phyloP scores from a whole-genome alignment of 768 basidiomycete species.

The Hebeloma cylindrosporum region DNA sequence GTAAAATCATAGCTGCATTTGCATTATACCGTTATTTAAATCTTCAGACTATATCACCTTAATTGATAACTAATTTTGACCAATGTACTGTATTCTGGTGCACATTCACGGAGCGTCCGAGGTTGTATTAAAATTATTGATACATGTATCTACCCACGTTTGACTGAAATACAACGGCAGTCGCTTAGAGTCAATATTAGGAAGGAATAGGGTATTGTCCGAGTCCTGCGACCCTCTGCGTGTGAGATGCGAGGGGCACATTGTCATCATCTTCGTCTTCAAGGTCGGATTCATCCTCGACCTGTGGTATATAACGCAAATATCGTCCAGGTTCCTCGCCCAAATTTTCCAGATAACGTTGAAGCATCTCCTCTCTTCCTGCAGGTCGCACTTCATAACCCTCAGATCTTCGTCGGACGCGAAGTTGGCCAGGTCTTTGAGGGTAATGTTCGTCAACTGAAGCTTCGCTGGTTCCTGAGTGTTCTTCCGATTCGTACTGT shows the following conservation, averaged over 20 bases:
- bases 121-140: no score
- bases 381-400: constrained; percentile 72
- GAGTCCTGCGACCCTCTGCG: neutral
- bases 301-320: constrained; percentile 64
- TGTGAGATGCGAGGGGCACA: constrained; percentile 19
- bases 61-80: no score
- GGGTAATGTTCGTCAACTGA: constrained; percentile 25
- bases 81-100: no score
- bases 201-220: constrained; percentile 7
- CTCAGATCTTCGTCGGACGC: constrained; percentile 73
- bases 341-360: constrained; percentile 51
- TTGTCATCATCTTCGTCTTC: constrained; percentile 41
- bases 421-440: constrained; percentile 15
- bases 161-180: no score
- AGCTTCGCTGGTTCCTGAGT: constrained; percentile 27
- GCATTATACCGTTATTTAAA: no score
- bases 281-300: constrained; percentile 43
- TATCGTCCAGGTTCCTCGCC: constrained; percentile 63
- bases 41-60: no score
- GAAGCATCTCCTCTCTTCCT: constrained; percentile 64
- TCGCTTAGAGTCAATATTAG: no score
- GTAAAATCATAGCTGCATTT: neutral
- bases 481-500: constrained; percentile 28
- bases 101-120: no score
- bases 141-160: no score